Evolutionary conservation across 176 grass and related monocot species (phyloP).

Genomic region (Secale cereale): DNA sequence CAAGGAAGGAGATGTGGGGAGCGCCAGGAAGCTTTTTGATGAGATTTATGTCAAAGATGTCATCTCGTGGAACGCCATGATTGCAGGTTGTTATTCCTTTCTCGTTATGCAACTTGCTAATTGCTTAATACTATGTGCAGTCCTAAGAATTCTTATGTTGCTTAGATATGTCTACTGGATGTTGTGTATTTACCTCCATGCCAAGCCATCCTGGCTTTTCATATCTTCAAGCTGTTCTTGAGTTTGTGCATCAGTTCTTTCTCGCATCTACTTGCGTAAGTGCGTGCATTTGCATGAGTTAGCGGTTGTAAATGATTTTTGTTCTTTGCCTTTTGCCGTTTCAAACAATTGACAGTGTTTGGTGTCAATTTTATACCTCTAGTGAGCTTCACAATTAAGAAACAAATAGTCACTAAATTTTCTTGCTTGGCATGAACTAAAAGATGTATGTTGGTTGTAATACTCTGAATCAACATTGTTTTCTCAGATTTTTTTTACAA

Average conservation of each 20-base stretch:
- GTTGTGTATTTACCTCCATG: neutral
- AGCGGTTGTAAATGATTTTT: neutral
- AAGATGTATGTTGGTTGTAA: neutral
- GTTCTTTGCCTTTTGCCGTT: neutral
- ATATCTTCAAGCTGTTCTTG: neutral
- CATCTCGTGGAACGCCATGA: constrained; percentile 88
- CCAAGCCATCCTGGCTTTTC: neutral
- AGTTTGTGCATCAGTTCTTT: neutral
- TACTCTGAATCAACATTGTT: neutral
- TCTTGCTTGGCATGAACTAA: neutral
- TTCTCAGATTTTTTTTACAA: neutral
- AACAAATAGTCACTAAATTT: neutral
- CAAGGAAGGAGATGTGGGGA: constrained; percentile 55
- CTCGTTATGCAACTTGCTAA: neutral
- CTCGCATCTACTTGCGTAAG: neutral
- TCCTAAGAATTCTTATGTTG: neutral
- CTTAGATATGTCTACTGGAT: neutral
- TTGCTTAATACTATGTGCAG: neutral
- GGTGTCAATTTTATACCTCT: neutral
- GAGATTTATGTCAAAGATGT: constrained; percentile 64
- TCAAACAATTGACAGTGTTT: neutral
- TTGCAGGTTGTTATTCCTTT: constrained; percentile 11
- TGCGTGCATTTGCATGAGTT: neutral
- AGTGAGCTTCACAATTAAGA: neutral
- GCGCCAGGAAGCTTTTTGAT: constrained; percentile 67